Conservation (phyloP, 2,329 filamentous ascomycete species). For the Orbilia quercus region DNA sequence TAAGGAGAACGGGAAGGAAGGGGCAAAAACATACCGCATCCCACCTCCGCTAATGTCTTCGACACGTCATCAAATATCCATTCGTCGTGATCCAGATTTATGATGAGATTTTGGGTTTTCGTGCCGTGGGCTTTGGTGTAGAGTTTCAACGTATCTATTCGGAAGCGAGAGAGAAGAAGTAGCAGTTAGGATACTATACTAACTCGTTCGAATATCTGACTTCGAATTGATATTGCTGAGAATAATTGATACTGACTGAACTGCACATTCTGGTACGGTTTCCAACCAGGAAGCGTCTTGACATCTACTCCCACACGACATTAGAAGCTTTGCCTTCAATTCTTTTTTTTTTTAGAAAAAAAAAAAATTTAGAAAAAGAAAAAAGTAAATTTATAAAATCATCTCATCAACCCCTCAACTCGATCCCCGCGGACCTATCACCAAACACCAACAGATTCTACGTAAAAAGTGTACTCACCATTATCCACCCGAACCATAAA, state of each 20-base stretch:
- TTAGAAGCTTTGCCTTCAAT: too few species aligned
- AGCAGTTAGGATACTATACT: background rate
- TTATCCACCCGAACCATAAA: constrained; percentile 58
- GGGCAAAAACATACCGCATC: constrained; percentile 59
- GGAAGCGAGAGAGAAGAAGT: background rate
- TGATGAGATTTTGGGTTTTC: constrained; percentile 60
- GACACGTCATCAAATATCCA: constrained; percentile 59
- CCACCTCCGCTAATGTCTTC: constrained; percentile 58
- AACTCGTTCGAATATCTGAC: too few species aligned
- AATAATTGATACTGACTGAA: constrained; percentile 40
- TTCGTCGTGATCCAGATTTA: constrained; percentile 59
- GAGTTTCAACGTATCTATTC: constrained; percentile 60
- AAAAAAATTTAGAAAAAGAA: background rate
- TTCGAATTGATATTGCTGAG: too few species aligned
- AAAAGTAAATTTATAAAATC: constrained; percentile 3
- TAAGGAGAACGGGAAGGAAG: background rate
- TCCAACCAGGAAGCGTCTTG: constrained; percentile 50
- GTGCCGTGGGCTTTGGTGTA: constrained; percentile 61
- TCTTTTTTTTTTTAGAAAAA: too few species aligned
- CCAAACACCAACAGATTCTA: too few species aligned
- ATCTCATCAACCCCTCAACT: too few species aligned
- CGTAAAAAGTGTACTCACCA: constrained; percentile 38
- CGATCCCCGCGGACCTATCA: too few species aligned
- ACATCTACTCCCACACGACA: constrained; percentile 20
- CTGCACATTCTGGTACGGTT: constrained; percentile 54